These are phyloP conservation scores for Raphanus raphanistrum DNA, from an alignment of 345 rosid species.

Conservation along the genomic window DNA sequence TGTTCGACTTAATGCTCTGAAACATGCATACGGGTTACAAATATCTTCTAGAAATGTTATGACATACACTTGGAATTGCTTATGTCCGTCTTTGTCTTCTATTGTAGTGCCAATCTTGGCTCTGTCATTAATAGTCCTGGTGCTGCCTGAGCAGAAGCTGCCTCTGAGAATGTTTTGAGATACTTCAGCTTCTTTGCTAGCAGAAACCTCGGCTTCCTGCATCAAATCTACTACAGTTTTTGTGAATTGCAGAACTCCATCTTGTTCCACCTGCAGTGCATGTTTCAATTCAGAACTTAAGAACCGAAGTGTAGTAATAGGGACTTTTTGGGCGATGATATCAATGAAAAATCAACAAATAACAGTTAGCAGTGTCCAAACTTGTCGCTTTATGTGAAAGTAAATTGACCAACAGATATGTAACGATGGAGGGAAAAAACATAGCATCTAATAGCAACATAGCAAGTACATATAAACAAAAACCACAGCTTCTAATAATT, in stretches of 20 bases:
- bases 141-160: slow-evolving; percentile 36
- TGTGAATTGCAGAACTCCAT: slow-evolving; percentile 66
- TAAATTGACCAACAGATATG: neutral
- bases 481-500: slow-evolving; percentile 25
- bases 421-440: too few relatives aligned
- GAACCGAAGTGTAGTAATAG: neutral
- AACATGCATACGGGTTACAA: neutral
- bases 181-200: slow-evolving; percentile 36
- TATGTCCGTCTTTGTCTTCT: slow-evolving; percentile 53
- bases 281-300: neutral
- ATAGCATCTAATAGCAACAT: too few relatives aligned
- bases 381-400: neutral
- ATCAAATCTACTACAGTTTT: slow-evolving; percentile 52
- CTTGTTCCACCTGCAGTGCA: slow-evolving; percentile 56
- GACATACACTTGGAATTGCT: slow-evolving; percentile 58
- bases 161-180: slow-evolving; percentile 35
- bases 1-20: neutral
- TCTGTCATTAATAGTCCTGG: slow-evolving; percentile 45
- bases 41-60: neutral
- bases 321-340: neutral
- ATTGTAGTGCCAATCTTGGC: slow-evolving; percentile 54
- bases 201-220: slow-evolving; percentile 47
- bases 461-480: too few relatives aligned
- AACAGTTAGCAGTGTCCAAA: neutral
- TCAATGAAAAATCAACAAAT: neutral